Evolutionary conservation across 2,329 filamentous ascomycete species (phyloP).

Genomic region (Fonsecaea pedrosoi): DNA sequence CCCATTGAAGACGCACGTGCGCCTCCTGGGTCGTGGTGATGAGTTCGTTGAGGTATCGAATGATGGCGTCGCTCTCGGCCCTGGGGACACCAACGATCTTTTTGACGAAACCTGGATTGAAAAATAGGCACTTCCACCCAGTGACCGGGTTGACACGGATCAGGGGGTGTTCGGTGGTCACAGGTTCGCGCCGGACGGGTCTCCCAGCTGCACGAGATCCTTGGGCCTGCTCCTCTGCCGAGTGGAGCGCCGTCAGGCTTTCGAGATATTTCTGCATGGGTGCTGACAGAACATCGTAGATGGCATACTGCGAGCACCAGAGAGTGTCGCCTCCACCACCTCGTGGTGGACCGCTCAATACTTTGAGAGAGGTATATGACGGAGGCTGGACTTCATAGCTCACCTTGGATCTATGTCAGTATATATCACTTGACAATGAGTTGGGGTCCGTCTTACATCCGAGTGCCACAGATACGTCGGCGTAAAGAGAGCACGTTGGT

Average conservation of each 20-base stretch:
- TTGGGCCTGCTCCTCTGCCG: conserved; percentile 58
- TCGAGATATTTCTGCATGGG: conserved; percentile 66
- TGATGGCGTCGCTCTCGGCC: conserved; percentile 52
- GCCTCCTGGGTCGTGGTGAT: conserved; percentile 59
- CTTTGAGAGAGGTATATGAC: conserved; percentile 68
- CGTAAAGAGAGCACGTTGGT: conserved; percentile 62
- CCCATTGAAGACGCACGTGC: conserved; percentile 59
- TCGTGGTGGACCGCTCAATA: conserved; percentile 62
- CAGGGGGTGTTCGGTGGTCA: conserved; percentile 62
- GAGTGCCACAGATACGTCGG: conserved; percentile 64
- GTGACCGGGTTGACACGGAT: conserved; percentile 69
- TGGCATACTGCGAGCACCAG: conserved; percentile 71
- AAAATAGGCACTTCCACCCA: conserved; percentile 65
- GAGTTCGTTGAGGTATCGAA: conserved; percentile 52
- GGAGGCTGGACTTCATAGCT: conserved; percentile 68
- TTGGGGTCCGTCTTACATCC: conserved; percentile 52
- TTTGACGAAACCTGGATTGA: conserved; percentile 50
- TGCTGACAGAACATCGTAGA: conserved; percentile 65
- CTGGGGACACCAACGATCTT: conserved; percentile 53
- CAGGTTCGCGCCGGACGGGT: conserved; percentile 50
- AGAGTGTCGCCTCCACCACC: conserved; percentile 66
- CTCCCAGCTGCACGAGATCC: conserved; percentile 47
- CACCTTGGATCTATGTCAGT: conserved; percentile 51
- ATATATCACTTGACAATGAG: background rate
- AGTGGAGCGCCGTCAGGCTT: conserved; percentile 62